Conservation (phyloP, 2,329 filamentous ascomycete species). For the Dothidotthia symphoricarpi region DNA sequence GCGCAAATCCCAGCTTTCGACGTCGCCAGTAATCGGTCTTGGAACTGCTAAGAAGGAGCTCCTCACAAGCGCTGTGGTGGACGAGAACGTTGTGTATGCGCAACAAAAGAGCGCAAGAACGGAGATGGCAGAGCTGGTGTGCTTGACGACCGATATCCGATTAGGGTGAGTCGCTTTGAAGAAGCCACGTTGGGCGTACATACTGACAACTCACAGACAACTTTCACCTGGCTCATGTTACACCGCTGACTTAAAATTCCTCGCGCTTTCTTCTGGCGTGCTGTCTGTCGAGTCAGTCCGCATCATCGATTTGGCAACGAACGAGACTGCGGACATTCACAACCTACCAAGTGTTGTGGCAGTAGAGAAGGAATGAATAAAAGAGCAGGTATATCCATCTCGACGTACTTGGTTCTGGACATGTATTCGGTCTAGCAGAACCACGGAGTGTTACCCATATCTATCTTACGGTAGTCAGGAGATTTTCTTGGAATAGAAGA, state of each 20-base stretch:
- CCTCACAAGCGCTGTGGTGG: constrained; percentile 65
- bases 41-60: constrained; percentile 37
- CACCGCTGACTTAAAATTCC: constrained; percentile 68
- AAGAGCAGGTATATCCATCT: no score
- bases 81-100: constrained; percentile 69
- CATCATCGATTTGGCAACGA: constrained; percentile 69
- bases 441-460: no score
- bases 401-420: no score
- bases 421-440: no score
- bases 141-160: constrained; percentile 70
- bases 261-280: constrained; percentile 65
- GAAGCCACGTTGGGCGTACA: not conserved
- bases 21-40: constrained; percentile 42
- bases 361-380: constrained; percentile 18
- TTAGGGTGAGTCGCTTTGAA: constrained; percentile 56
- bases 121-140: constrained; percentile 68
- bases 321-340: constrained; percentile 74
- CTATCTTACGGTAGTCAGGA: no score
- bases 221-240: constrained; percentile 71
- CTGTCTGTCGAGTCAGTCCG: constrained; percentile 70
- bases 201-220: constrained; percentile 49
- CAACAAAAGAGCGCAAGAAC: constrained; percentile 65
- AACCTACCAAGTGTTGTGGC: constrained; percentile 68
- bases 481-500: no score
- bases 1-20: constrained; percentile 45